These are phyloP conservation scores for Chaetomium sp. DNA, from an alignment of 2,329 filamentous ascomycete species.

Conservation along the genomic window DNA sequence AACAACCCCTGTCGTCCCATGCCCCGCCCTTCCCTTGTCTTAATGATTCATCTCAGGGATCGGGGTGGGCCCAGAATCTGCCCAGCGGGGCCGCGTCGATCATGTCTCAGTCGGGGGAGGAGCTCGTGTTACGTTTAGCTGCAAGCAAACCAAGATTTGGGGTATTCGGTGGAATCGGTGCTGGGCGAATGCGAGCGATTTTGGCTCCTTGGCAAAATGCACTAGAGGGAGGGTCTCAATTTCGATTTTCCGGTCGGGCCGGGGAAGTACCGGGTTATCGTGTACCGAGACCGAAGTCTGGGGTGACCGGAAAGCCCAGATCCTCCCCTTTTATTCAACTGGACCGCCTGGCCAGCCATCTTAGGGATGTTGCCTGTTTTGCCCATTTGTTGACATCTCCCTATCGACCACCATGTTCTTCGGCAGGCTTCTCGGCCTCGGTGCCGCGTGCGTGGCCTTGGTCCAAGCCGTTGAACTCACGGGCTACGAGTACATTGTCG, in stretches of 20 bases:
- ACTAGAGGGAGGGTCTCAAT: neutral
- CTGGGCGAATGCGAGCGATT: neutral
- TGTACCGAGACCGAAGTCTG: neutral
- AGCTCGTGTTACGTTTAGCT: neutral
- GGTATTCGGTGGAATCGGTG: neutral
- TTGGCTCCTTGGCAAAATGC: neutral
- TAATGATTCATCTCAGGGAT: neutral
- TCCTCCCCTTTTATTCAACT: neutral
- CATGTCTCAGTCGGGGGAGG: neutral
- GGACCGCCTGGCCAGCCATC: neutral
- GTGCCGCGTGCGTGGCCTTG: conserved; percentile 26
- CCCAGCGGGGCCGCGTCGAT: neutral
- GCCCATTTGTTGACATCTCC: neutral
- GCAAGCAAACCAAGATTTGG: neutral
- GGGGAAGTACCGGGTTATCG: neutral
- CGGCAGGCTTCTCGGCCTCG: conserved; percentile 22
- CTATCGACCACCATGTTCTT: conserved; percentile 21
- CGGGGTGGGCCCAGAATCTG: too few relatives aligned
- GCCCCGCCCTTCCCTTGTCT: too few relatives aligned
- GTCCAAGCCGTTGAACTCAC: conserved; percentile 36
- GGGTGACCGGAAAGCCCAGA: neutral
- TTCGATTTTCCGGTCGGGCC: neutral
- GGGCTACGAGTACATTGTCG: conserved; percentile 63
- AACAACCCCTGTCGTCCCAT: too few relatives aligned
- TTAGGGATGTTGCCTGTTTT: neutral